These are phyloP conservation scores for Epichloe sibirici DNA, from an alignment of 2,329 filamentous ascomycete species.

Conservation along the genomic window DNA sequence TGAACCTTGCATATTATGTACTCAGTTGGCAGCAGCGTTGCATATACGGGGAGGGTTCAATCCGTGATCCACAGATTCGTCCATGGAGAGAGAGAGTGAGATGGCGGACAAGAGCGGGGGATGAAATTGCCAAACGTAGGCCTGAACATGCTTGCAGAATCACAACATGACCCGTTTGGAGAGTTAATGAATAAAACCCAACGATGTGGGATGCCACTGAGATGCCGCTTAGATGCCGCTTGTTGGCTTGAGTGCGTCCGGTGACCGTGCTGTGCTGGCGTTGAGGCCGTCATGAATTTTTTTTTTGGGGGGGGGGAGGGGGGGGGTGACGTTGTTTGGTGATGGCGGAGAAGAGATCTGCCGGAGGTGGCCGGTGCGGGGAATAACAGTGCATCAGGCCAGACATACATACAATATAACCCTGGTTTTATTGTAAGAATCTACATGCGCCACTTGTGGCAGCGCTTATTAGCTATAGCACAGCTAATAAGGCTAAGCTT, in stretches of 20 bases:
- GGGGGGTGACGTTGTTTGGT: not conserved
- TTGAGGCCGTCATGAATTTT: not conserved
- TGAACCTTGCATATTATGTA: not conserved
- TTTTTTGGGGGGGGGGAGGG: not conserved
- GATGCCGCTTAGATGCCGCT: no score
- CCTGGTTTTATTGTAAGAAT: no score
- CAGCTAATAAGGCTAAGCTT: no score
- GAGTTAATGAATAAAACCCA: not conserved
- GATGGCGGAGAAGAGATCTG: not conserved
- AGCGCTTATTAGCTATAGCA: no score
- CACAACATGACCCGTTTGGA: not conserved
- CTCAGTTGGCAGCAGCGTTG: not conserved
- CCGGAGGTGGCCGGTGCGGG: no score
- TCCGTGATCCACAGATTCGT: not conserved
- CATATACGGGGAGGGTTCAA: not conserved
- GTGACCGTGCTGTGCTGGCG: conserved; percentile 1
- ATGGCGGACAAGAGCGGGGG: not conserved
- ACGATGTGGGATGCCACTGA: not conserved
- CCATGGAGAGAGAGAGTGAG: not conserved
- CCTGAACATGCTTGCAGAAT: not conserved
- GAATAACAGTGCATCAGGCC: no score
- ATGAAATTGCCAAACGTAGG: not conserved
- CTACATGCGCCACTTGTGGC: no score
- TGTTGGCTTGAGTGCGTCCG: not conserved
- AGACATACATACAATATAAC: no score